Base-by-base conservation (phyloP, 805 yeast genomes). In the Yamadazyma ubonensis region DNA sequence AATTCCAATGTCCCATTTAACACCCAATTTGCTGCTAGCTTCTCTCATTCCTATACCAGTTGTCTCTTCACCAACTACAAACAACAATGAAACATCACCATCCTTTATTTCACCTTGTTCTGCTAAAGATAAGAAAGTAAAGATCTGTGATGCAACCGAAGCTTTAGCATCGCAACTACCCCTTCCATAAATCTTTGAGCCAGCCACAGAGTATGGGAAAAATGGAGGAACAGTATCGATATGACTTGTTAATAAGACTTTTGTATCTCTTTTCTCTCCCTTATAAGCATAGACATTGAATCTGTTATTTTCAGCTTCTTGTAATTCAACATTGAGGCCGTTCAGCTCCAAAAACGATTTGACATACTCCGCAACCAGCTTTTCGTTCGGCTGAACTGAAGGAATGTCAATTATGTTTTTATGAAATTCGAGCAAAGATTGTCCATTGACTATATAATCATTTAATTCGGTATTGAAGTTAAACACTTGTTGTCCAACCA, bases 101-200 rank as follows among this genome's bases (percentile, higher is more conserved):
- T 73, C 76, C 7, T 51, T 42, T 12, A 78, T 49, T 14, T 55
- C 49, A 1, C 65, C 65, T 2, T 57, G 55, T 3, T 62, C 53
- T 4, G 70, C 43, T 26, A 83, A 52, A 29, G 76, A 74, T n/a
- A 71, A 55, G 20, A 73, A 70, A 1, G 87, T 78, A 20, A 69
- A 61, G 5, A 81, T 62, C 51, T 81, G 86, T 1, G 84, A 57
- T 0, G 86, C 83, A 12, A 83, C 79, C 7, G 86, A 78, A 0
- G 71, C 86, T 53, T 83, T 83, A n/a, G 86, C 89, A 52, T 83
- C 90, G 41, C 74, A 68, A 1, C 83, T 56, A 2, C 90, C 90
- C 39, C 90, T 66, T 16, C 89, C 89, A 52, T 69, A 73, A 12
- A 83, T 78, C 19, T 57, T 56, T 33, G 72, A 65, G 2, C 76